Evolutionary conservation across 768 basidiomycete species (phyloP).

Genomic region (Dacryopinax spathularia): DNA sequence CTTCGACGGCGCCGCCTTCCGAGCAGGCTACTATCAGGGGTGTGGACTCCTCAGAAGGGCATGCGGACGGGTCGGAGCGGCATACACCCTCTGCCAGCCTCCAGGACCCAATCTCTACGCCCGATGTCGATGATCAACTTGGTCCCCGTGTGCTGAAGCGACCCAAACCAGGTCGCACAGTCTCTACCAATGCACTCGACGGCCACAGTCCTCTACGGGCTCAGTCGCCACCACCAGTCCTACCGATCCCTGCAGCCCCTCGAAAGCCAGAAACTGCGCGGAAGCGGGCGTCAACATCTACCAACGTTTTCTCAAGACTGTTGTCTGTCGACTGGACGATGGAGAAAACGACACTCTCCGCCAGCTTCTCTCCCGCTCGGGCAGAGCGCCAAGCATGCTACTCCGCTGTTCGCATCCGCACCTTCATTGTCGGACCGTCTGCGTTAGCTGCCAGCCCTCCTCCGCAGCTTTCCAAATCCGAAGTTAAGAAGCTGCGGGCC

Average conservation of each 20-base stretch:
- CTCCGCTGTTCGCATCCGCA: constrained; percentile 47
- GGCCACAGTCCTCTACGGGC: neutral
- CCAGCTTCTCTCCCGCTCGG: neutral
- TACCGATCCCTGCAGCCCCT: neutral
- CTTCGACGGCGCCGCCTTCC: no score
- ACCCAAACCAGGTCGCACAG: neutral
- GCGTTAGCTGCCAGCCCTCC: neutral
- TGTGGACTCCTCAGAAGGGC: no score
- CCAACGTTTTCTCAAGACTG: neutral
- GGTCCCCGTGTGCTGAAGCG: neutral
- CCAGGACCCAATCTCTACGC: neutral
- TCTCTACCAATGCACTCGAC: neutral
- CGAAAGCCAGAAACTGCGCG: neutral
- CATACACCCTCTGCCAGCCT: neutral
- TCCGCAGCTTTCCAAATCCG: constrained; percentile 27
- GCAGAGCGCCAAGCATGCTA: constrained; percentile 45
- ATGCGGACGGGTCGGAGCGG: no score
- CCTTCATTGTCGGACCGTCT: constrained; percentile 46
- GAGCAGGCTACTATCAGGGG: no score
- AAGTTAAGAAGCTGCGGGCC: constrained; percentile 50
- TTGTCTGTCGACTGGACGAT: neutral
- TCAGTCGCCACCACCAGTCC: no score
- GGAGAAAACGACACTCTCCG: neutral
- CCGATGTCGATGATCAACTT: neutral
- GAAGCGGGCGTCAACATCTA: neutral